Percentiles rank a stretch among this genome's conserved stretches.
Evolutionary conservation across 2,329 filamentous ascomycete species (phyloP).

Genomic region (Stagonosporopsis rhizophila): DNA sequence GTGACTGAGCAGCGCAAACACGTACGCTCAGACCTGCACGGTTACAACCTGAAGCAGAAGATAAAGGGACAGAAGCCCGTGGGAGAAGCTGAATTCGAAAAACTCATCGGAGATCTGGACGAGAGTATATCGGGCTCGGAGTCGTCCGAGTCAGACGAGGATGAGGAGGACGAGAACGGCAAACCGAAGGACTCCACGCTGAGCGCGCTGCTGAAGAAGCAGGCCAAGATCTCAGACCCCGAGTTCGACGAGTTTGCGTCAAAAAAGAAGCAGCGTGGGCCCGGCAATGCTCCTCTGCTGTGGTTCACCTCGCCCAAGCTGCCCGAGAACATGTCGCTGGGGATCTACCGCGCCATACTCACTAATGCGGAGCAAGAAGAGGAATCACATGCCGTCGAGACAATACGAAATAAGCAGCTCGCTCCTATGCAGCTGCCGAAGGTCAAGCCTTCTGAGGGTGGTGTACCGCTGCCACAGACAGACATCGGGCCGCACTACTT

Average conservation of each 20-base stretch:
- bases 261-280: slow-evolving; percentile 60
- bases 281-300: slow-evolving; percentile 75
- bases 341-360: slow-evolving; percentile 85
- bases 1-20: slow-evolving; percentile 85
- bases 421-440: slow-evolving; percentile 62
- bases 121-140: slow-evolving; percentile 91
- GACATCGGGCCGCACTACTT: slow-evolving; percentile 86
- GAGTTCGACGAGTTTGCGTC: slow-evolving; percentile 57
- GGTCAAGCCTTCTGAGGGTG: slow-evolving; percentile 59
- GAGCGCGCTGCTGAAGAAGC: slow-evolving; percentile 78
- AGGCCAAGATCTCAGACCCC: slow-evolving; percentile 73
- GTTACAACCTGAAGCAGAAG: slow-evolving; percentile 94
- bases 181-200: slow-evolving; percentile 72
- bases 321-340: slow-evolving; percentile 80
- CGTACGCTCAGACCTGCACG: slow-evolving; percentile 87
- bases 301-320: slow-evolving; percentile 84
- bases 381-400: slow-evolving; percentile 66
- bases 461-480: slow-evolving; percentile 62
- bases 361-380: slow-evolving; percentile 73
- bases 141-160: slow-evolving; percentile 74
- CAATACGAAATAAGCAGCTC: slow-evolving; percentile 79
- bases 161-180: slow-evolving; percentile 66
- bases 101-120: slow-evolving; percentile 82
- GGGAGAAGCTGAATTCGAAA: slow-evolving; percentile 84
- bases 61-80: slow-evolving; percentile 75